Evolutionary conservation across 345 rosid genomes (phyloP).

Genomic region (Sonneratia alba): DNA sequence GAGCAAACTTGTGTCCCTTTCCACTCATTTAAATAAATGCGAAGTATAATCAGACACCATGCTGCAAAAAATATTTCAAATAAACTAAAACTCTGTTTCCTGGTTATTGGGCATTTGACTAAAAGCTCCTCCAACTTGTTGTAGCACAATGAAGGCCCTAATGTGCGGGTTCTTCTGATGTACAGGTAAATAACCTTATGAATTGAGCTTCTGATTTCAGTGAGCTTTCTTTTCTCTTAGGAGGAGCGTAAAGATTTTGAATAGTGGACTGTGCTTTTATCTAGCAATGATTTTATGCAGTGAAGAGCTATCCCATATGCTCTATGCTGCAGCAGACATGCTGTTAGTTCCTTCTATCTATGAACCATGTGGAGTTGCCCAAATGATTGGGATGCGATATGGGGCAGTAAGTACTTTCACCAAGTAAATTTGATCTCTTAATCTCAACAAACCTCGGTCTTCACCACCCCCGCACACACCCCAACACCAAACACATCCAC

Average conservation of each 20-base stretch:
- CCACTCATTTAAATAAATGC: neutral
- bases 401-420: slow-evolving; percentile 35
- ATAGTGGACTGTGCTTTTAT: neutral
- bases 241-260: neutral
- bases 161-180: slow-evolving; percentile 33
- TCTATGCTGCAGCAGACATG: slow-evolving; percentile 54
- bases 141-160: slow-evolving; percentile 40
- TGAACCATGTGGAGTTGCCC: slow-evolving; percentile 61
- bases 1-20: neutral
- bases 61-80: neutral
- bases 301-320: slow-evolving; percentile 56
- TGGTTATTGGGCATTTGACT: neutral
- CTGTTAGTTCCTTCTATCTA: slow-evolving; percentile 54
- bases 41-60: no score
- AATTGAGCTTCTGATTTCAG: neutral
- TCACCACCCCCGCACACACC: no score
- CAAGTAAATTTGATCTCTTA: neutral
- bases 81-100: no score
- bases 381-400: slow-evolving; percentile 56
- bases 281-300: slow-evolving; percentile 15
- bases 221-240: neutral
- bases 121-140: slow-evolving; percentile 5
- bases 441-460: neutral
- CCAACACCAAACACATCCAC: no score
- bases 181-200: slow-evolving; percentile 30